Conservation (phyloP, 139 green algal species). For the Protoeuglena noctilucae region DNA sequence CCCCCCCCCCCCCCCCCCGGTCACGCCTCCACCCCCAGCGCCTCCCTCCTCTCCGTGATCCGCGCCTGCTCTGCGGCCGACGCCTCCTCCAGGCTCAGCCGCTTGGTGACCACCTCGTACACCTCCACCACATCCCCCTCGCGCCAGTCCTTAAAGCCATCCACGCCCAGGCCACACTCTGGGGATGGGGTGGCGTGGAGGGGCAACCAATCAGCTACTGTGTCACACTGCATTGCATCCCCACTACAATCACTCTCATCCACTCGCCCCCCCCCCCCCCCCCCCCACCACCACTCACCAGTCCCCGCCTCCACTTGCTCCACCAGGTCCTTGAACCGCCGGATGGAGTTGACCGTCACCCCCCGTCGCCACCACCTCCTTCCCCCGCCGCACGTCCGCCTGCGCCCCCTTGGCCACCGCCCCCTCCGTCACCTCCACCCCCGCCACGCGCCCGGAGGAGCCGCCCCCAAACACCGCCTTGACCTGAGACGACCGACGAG, state of each 20-base stretch:
- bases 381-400: slow-evolving; percentile 6
- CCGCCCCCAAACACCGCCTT: slow-evolving; percentile 73
- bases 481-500: slow-evolving; percentile 23
- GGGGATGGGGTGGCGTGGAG: too few species aligned
- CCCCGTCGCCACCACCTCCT: slow-evolving; percentile 47
- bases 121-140: slow-evolving; percentile 36
- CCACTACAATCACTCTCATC: too few species aligned
- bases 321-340: slow-evolving; percentile 84
- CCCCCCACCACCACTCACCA: too few species aligned
- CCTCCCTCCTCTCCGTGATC: too few species aligned
- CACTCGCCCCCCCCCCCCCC: too few species aligned
- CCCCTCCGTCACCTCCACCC: slow-evolving; percentile 58
- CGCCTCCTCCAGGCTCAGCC: slow-evolving; percentile 14
- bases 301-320: slow-evolving; percentile 55
- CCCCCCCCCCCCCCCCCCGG: too few species aligned
- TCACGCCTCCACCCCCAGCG: too few species aligned
- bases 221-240: too few species aligned
- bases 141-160: slow-evolving; percentile 54
- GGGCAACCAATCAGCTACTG: too few species aligned
- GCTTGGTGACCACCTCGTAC: slow-evolving; percentile 11
- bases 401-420: slow-evolving; percentile 23
- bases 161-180: slow-evolving; percentile 64
- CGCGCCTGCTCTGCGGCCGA: too few species aligned
- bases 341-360: slow-evolving; percentile 56
- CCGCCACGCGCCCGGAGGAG: slow-evolving; percentile 50